A percentile compares a stretch with the other conserved stretches of the same genome.
These are phyloP conservation scores for Colletotrichum sojae DNA, from an alignment of 2,329 filamentous ascomycete genomes.

Conservation along the genomic window DNA sequence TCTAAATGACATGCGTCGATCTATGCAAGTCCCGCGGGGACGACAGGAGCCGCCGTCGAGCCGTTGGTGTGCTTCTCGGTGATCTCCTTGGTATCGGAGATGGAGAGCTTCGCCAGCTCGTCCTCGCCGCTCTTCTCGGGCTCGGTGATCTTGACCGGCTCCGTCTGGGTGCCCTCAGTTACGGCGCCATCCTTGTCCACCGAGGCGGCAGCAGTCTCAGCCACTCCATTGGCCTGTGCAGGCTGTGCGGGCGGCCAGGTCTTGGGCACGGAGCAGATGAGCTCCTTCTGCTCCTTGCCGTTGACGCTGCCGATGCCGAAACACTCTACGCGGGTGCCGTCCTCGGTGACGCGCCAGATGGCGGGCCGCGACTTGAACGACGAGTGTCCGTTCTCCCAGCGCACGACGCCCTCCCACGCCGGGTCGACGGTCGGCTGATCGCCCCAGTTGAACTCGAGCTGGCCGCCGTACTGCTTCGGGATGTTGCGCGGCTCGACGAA, in stretches of 20 bases:
- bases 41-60: slow-evolving; percentile 3
- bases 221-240: slow-evolving; percentile 29
- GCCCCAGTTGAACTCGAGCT: slow-evolving; percentile 86
- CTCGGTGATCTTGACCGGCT: slow-evolving; percentile 47
- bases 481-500: slow-evolving; percentile 90
- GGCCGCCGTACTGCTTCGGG: slow-evolving; percentile 90
- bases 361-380: slow-evolving; percentile 70
- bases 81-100: slow-evolving; percentile 42
- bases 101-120: slow-evolving; percentile 50
- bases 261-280: slow-evolving; percentile 66
- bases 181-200: slow-evolving; percentile 33
- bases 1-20: not conserved
- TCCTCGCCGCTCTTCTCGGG: slow-evolving; percentile 46
- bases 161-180: slow-evolving; percentile 48
- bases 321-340: slow-evolving; percentile 64
- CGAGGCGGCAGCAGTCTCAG: slow-evolving; percentile 16
- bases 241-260: slow-evolving; percentile 51
- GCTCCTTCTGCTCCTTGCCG: slow-evolving; percentile 60
- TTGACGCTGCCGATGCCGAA: slow-evolving; percentile 65
- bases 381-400: slow-evolving; percentile 67
- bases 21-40: not conserved
- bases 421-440: slow-evolving; percentile 82
- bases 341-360: slow-evolving; percentile 68
- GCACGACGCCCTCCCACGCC: slow-evolving; percentile 62
- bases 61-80: slow-evolving; percentile 31